Evolutionary conservation across 495 filamentous ascomycete genomes (phyloP), one percentile per base, ranked within the genome.

Genomic region (Copromyces sp.): DNA sequence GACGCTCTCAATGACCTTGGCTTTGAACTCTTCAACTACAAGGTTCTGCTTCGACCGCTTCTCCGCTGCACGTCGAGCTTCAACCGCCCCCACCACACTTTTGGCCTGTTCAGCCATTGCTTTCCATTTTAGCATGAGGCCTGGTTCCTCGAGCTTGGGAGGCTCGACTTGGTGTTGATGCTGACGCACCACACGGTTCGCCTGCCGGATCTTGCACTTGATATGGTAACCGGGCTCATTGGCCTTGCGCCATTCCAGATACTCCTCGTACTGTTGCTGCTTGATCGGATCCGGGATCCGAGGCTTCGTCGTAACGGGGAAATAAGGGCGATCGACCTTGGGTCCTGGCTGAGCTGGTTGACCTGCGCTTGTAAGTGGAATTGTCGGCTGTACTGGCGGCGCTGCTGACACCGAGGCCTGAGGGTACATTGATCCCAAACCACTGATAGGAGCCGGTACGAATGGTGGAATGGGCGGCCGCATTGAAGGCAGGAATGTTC

Each of bases 231-330:
- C 73, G 4, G 79, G 80, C 69, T 85, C 81, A 4, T 78, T 81
- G 9, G 78, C 78, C 41, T 84, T 83, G 65, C 77, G 79, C 71
- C 76, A 76, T 74, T 85, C 83, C 20, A 85, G 76, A 53, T 82
- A 85, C 17, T 76, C 74, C 74, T 85, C 83, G 72, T 84, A 85
- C 41, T 76, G 69, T 68, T 81, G 80, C 69, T 85, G 83, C 53
- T 82, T 79, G 68, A 80, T 73, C 32, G 79, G 78, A 69, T 81
- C 77, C 41, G 77, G 77, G 39, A 79, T 77, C 12, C 79, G 77
- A 2, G 79, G 79, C 68, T 81, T 81, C 20, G 73, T 72, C 6
- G 78, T 81, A 6, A 81, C 78, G 0, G 79, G 79, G 68, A 81
- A 81, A 38, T 73, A 68, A 7, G 79, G 79, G 1, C 79, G 74